Evolutionary conservation across 306 rosid species (phyloP), one percentile per base, ranked within the genome.

Genomic region (Cicer cuneatum): DNA sequence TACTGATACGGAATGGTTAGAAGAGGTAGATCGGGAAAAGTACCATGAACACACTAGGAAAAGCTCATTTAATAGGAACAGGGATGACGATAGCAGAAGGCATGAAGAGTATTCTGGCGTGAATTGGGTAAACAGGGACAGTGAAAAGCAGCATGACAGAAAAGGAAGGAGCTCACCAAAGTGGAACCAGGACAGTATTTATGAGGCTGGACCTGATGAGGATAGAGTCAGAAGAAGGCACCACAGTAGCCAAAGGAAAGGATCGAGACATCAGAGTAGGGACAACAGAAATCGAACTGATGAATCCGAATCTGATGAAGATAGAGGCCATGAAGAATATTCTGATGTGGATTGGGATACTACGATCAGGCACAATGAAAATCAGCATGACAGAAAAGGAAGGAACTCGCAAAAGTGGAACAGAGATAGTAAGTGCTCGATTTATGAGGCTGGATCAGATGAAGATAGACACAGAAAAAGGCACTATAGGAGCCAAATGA

Each of bases 91-190:
- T 57, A 66, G 43, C 66, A 77, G 75, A 79, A 71, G 71, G 56
- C 71, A 12, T 61, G 86, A 82, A 69, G 69, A 41, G 63, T 84
- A 77, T 71, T 82, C 84, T 66, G 86, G 80, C 57, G 79, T 71
- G 74, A 84, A 81, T 53, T 65, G 78, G 69, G 74, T 21, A 48
- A 38, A 52, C 47, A 73, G 63, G 76, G 84, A 45, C 58, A 73
- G 65, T 38, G 69, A 48, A 72, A 73, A 79, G 54, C 74, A 38
- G 47, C 74, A 54, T 38, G 42, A 41, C 43, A 47, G 69, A 70
- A 69, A 76, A 67, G 74, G 87, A 76, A 80, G 72, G 78, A 82
- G 82, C 80, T 78, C 88, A 19, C 82, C 78, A 69, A 70, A 74
- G 68, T 37, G 41, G 76, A 10, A 48, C 37, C 10, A 63, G 46